Conservation (phyloP, 345 rosid genomes). For the Leavenworthia alabamica region DNA sequence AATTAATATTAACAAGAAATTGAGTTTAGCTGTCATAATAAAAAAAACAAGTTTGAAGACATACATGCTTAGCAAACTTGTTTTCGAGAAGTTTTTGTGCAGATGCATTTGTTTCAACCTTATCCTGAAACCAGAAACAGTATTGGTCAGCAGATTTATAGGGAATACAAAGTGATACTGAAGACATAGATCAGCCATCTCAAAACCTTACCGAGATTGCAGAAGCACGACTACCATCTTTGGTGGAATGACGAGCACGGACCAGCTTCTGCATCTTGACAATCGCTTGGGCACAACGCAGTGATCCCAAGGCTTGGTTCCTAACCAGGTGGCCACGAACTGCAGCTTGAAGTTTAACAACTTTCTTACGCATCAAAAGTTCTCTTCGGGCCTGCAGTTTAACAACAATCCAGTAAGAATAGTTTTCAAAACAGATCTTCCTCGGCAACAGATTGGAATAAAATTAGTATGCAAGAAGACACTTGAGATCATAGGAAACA, state of each 20-base stretch:
- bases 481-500: background rate
- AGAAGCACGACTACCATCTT: constrained; percentile 30
- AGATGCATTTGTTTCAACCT: constrained; percentile 42
- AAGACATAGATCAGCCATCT: background rate
- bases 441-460: background rate
- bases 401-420: background rate
- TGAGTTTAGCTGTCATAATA: background rate
- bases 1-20: background rate
- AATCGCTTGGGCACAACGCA: constrained; percentile 85
- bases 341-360: constrained; percentile 85
- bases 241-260: constrained; percentile 53
- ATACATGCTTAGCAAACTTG: constrained; percentile 84
- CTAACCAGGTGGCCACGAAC: constrained; percentile 89
- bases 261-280: constrained; percentile 84
- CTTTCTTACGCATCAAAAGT: constrained; percentile 57
- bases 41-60: background rate
- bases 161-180: background rate
- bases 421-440: background rate
- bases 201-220: constrained; percentile 34
- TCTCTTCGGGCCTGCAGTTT: constrained; percentile 51
- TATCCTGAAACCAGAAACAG: constrained; percentile 40
- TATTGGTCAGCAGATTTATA: background rate
- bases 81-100: constrained; percentile 65
- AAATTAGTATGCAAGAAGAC: background rate
- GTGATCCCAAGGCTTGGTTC: constrained; percentile 75